phyloP scores from a whole-genome alignment of 257 asterid species.

The Verbascum thapsus region DNA sequence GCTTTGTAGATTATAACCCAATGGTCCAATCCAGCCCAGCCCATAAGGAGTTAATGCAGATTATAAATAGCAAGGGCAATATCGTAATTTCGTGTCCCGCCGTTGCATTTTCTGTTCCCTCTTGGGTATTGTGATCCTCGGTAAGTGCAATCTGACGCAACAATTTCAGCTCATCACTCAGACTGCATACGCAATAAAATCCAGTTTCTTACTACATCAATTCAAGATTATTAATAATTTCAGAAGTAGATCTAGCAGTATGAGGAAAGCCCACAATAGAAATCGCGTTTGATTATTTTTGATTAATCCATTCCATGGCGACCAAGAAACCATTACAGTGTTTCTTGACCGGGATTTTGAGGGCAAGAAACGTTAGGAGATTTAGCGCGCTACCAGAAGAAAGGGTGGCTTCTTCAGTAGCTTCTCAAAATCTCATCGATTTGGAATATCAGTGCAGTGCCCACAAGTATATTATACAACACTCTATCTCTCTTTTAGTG shows the following conservation, averaged over 20 bases:
- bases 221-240: too few species aligned
- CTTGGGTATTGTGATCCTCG: conserved; percentile 6
- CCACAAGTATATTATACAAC: conserved; percentile 61
- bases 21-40: too few species aligned
- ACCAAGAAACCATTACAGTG: conserved; percentile 44
- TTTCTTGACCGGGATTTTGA: conserved; percentile 43
- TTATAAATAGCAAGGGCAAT: too few species aligned
- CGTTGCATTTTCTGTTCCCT: not conserved
- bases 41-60: too few species aligned
- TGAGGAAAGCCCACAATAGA: not conserved
- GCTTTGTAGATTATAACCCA: too few species aligned
- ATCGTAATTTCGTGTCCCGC: too few species aligned
- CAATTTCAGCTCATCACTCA: not conserved
- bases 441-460: conserved; percentile 76
- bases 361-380: conserved; percentile 43
- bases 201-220: not conserved
- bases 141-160: conserved; percentile 32
- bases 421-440: conserved; percentile 72
- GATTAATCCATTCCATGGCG: conserved; percentile 40
- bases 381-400: conserved; percentile 56
- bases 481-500: not conserved
- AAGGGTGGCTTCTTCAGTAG: conserved; percentile 34
- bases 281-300: conserved; percentile 2
- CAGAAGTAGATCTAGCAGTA: not conserved
- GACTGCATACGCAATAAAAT: not conserved